Evolutionary conservation across 495 filamentous ascomycete species (phyloP).

Genomic region (Sabuloglossum arenarium): DNA sequence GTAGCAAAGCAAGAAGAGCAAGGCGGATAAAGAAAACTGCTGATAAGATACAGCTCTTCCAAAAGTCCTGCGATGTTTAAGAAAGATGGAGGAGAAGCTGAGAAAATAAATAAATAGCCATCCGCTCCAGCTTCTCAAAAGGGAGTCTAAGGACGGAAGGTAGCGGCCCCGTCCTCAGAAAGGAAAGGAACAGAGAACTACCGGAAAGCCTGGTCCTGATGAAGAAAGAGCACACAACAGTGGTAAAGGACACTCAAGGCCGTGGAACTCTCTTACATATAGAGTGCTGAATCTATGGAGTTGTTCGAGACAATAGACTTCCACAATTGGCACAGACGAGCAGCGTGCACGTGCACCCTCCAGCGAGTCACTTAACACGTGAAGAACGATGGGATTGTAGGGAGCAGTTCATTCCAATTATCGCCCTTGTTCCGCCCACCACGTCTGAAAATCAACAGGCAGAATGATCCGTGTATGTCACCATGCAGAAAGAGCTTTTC

Average conservation of each 20-base stretch:
- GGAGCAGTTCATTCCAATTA: no score
- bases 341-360: no score
- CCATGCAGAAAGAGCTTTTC: background rate
- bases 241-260: background rate
- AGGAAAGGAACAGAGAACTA: background rate
- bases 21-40: slow-evolving; percentile 2
- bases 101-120: background rate
- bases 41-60: slow-evolving; percentile 4
- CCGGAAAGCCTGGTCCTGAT: background rate
- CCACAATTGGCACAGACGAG: background rate
- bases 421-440: no score
- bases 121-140: background rate
- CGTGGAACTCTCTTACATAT: background rate
- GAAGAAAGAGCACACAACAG: background rate
- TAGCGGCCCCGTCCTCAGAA: background rate
- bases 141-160: background rate
- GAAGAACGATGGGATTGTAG: no score
- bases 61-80: background rate
- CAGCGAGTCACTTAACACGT: no score
- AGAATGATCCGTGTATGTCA: background rate
- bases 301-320: background rate
- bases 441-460: background rate
- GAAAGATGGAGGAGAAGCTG: background rate
- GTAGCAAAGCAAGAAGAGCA: background rate
- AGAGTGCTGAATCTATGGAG: background rate